Evolutionary conservation across 225 moss, liverwort and hornwort species (phyloP), one percentile per base, ranked within the genome.

Genomic region (Rhytidiadelphus loreus): DNA sequence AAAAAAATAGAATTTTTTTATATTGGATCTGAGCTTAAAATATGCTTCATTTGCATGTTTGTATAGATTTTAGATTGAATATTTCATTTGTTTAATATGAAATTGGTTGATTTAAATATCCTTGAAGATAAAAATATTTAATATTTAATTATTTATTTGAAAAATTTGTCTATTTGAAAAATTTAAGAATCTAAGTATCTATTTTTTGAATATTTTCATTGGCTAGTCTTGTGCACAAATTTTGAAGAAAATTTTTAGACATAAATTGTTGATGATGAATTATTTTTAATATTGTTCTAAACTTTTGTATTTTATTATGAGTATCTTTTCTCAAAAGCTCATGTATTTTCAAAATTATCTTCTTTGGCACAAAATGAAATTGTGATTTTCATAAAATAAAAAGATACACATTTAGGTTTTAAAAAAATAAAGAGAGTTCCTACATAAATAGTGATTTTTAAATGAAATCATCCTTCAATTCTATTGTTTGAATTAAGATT

Each of bases 41-140:
- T 19, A 4, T 0, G 0, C 11, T 19, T 74, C 2, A 0, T 12
- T 32, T 32, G 20, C 0, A 7, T 12, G 1, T 20, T 30, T 75
- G 50, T 50, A 50, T 32, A 0, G 2, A 50, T n/a, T 50, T 30
- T 20, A 12, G 33, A 8, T 1, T 75, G 50, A n/a, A n/a, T n/a
- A n/a, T 32, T 48, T 50, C 12, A 50, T 50, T 50, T 50, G 3
- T 2, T 2, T 20, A 4, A 75, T 48, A 12, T 75, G 7, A 52
- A 52, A 13, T 32, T 48, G 0, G 0, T 32, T 48, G 11, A 30
- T 48, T 7, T 3, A 12, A 32, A 20, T 7, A 7, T 2, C 11
- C 2, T 74, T 74, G 4, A 11, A 30, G 11, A 4, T 29, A 6
- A 12, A 41, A 30, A 30, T 12, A 6, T 3, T 52, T 7, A 6